phyloP scores from a whole-genome alignment of 495 filamentous ascomycete species.

The Penicillium salamii region DNA sequence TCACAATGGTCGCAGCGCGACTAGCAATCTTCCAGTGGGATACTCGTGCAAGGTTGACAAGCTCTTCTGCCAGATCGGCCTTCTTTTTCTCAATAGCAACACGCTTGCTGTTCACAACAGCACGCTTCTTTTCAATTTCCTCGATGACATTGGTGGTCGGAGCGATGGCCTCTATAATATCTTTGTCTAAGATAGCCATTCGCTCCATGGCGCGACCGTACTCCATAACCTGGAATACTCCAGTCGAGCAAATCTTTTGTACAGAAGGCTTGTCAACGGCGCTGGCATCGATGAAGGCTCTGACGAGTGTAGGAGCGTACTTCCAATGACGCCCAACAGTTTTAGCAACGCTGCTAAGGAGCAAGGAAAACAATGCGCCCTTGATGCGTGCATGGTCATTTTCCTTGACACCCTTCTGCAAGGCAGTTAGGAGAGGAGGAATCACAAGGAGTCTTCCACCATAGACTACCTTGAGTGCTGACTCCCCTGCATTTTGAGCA shows the following conservation, averaged over 20 bases:
- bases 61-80: slow-evolving; percentile 70
- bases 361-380: slow-evolving; percentile 82
- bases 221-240: slow-evolving; percentile 83
- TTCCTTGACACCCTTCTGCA: slow-evolving; percentile 77
- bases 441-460: slow-evolving; percentile 85
- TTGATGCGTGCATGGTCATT: slow-evolving; percentile 89
- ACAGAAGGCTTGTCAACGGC: slow-evolving; percentile 91
- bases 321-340: slow-evolving; percentile 88
- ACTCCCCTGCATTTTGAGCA: slow-evolving; percentile 87
- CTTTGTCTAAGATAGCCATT: slow-evolving; percentile 80
- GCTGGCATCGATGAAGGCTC: slow-evolving; percentile 83
- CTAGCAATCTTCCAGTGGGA: slow-evolving; percentile 97
- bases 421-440: slow-evolving; percentile 72
- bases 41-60: slow-evolving; percentile 70
- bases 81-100: slow-evolving; percentile 78
- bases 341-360: slow-evolving; percentile 86
- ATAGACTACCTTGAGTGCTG: slow-evolving; percentile 87
- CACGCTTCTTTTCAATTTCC: slow-evolving; percentile 62
- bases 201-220: slow-evolving; percentile 81
- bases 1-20: slow-evolving; percentile 80
- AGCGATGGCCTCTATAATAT: slow-evolving; percentile 67
- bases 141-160: slow-evolving; percentile 64
- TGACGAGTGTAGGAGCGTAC: slow-evolving; percentile 81
- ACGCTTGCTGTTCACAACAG: slow-evolving; percentile 70
- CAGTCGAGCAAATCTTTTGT: slow-evolving; percentile 79